Evolutionary conservation across 108 stramenopile genomes (phyloP).

Genomic region (Cyclotella kingstonii): DNA sequence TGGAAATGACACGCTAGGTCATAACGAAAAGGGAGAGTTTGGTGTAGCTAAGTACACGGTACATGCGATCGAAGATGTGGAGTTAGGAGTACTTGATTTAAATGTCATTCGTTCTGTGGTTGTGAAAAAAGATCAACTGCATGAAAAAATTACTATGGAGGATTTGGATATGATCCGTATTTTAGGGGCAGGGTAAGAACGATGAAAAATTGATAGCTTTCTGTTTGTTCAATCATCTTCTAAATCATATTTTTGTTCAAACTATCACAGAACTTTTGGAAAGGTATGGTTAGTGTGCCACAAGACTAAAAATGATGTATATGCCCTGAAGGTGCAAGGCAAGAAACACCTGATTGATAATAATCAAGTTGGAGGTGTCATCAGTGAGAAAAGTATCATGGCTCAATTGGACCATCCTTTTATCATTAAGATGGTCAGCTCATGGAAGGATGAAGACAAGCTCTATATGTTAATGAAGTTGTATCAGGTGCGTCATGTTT

Average conservation of each 20-base stretch:
- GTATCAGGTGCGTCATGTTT: constrained; percentile 52
- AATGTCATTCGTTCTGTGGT: constrained; percentile 63
- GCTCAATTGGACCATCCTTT: constrained; percentile 87
- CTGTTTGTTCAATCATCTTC: too few relatives aligned
- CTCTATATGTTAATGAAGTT: constrained; percentile 89
- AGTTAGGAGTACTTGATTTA: constrained; percentile 62
- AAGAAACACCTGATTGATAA: constrained; percentile 83
- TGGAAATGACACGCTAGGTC: constrained; percentile 59
- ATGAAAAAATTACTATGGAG: constrained; percentile 35
- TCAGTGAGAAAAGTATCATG: constrained; percentile 85
- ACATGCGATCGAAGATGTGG: constrained; percentile 53
- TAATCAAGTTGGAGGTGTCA: constrained; percentile 79
- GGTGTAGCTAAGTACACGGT: constrained; percentile 55
- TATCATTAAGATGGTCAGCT: constrained; percentile 82
- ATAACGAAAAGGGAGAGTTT: constrained; percentile 56
- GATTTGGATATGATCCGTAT: constrained; percentile 55
- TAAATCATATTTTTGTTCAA: too few relatives aligned
- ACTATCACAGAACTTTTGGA: too few relatives aligned
- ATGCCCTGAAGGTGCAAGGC: constrained; percentile 88
- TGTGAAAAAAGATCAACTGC: constrained; percentile 6
- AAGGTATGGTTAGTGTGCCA: constrained; percentile 88
- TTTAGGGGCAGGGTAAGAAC: constrained; percentile 89
- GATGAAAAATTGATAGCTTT: too few relatives aligned
- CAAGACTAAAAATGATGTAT: constrained; percentile 43
- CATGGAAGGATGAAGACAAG: constrained; percentile 78